These are phyloP conservation scores for Aspergillus viridinutans DNA, from an alignment of 2,329 filamentous ascomycete genomes.

Conservation along the genomic window DNA sequence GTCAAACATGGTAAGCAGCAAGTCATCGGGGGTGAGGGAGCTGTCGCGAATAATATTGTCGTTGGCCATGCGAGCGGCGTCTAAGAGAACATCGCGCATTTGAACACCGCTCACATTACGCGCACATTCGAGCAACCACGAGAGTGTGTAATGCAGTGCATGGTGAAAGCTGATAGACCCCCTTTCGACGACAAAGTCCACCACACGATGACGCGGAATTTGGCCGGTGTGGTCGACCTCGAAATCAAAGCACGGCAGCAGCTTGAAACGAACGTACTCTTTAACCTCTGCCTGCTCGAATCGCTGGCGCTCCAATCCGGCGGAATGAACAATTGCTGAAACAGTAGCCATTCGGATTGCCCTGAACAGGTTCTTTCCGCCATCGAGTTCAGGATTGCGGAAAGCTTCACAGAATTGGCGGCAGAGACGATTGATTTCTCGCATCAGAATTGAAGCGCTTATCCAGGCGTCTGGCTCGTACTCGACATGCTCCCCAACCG, in stretches of 20 bases:
- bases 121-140: constrained; percentile 89
- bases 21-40: constrained; percentile 61
- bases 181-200: constrained; percentile 83
- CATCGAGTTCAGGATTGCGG: constrained; percentile 61
- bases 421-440: constrained; percentile 91
- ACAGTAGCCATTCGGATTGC: constrained; percentile 64
- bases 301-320: constrained; percentile 79
- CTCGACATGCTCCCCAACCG: constrained; percentile 92
- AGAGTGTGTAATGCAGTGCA: constrained; percentile 90
- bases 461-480: constrained; percentile 99
- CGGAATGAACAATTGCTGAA: constrained; percentile 79
- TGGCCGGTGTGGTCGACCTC: constrained; percentile 49
- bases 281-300: constrained; percentile 88
- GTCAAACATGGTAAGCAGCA: constrained; percentile 83
- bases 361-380: constrained; percentile 67
- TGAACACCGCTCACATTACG: constrained; percentile 67
- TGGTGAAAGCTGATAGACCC: constrained; percentile 97
- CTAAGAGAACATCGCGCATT: constrained; percentile 65
- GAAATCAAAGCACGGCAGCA: constrained; percentile 73
- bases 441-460: constrained; percentile 85
- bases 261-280: constrained; percentile 78
- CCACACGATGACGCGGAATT: constrained; percentile 59
- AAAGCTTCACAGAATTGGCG: constrained; percentile 86
- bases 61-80: constrained; percentile 56
- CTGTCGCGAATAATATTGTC: constrained; percentile 58